These are phyloP conservation scores for Penicillium ucsense DNA, from an alignment of 495 filamentous ascomycete genomes.

Conservation along the genomic window DNA sequence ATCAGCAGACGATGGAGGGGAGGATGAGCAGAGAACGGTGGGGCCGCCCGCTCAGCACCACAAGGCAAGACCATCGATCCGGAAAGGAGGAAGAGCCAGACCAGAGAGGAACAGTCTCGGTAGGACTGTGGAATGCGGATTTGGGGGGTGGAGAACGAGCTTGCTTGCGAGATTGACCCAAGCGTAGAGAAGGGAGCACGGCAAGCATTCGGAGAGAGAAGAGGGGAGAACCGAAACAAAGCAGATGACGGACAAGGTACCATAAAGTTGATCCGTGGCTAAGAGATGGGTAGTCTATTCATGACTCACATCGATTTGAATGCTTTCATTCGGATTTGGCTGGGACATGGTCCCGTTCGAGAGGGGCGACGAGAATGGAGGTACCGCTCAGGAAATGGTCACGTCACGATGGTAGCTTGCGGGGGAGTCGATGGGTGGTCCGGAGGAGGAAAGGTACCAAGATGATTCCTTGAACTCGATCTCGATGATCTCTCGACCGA, in stretches of 20 bases:
- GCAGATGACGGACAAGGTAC: background rate
- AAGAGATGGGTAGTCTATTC: too few species aligned
- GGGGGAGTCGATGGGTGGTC: background rate
- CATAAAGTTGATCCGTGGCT: too few species aligned
- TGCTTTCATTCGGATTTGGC: slow-evolving; percentile 26
- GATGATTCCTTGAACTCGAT: background rate
- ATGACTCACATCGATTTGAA: slow-evolving; percentile 30
- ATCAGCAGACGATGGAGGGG: too few species aligned
- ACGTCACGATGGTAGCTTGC: too few species aligned
- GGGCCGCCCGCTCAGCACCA: too few species aligned
- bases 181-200: background rate
- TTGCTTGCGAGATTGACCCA: too few species aligned
- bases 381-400: too few species aligned
- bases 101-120: too few species aligned
- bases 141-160: background rate
- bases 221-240: background rate
- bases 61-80: background rate
- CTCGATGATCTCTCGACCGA: background rate
- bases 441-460: background rate
- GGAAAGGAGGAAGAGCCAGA: background rate
- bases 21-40: too few species aligned
- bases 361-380: background rate
- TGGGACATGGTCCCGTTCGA: slow-evolving; percentile 18
- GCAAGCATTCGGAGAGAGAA: background rate
- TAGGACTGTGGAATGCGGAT: background rate